A percentile compares a stretch with the other conserved stretches of the same genome.
phyloP scores from a whole-genome alignment of 2,329 filamentous ascomycete species.

The Fusarium liriodendri region DNA sequence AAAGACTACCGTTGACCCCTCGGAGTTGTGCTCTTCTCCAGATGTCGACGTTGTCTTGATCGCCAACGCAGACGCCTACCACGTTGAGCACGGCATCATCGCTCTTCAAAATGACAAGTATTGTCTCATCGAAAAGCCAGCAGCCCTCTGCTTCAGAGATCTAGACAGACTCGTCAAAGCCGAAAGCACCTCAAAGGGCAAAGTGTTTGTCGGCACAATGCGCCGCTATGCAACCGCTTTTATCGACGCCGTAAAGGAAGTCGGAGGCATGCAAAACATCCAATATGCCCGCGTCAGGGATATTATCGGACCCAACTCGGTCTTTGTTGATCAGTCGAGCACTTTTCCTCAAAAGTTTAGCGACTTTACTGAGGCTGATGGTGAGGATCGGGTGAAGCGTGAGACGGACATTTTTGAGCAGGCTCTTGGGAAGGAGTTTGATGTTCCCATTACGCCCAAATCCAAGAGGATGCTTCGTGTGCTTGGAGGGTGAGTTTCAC shows the following conservation, averaged over 20 bases:
- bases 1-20: constrained; percentile 50
- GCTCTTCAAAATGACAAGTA: constrained; percentile 66
- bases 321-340: constrained; percentile 24
- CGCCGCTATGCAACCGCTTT: constrained; percentile 68
- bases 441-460: neutral
- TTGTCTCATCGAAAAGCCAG: constrained; percentile 69
- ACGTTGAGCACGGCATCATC: constrained; percentile 61
- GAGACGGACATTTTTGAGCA: neutral
- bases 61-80: constrained; percentile 63
- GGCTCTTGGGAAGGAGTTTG: neutral
- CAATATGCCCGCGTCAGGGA: constrained; percentile 64
- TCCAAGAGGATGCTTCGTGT: constrained; percentile 13
- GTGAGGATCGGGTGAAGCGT: constrained; percentile 1
- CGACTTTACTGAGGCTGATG: constrained; percentile 13
- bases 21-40: constrained; percentile 54
- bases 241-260: constrained; percentile 63
- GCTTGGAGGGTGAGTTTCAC: constrained; percentile 3
- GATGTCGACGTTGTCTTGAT: constrained; percentile 67
- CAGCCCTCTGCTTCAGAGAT: constrained; percentile 61
- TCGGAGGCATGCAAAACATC: constrained; percentile 63
- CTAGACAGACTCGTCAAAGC: constrained; percentile 61
- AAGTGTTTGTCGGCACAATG: constrained; percentile 70
- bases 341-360: constrained; percentile 25
- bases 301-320: constrained; percentile 27
- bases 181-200: constrained; percentile 54